Conservation (phyloP, 2,329 filamentous ascomycete genomes). For the Dactylellina cionopaga region DNA sequence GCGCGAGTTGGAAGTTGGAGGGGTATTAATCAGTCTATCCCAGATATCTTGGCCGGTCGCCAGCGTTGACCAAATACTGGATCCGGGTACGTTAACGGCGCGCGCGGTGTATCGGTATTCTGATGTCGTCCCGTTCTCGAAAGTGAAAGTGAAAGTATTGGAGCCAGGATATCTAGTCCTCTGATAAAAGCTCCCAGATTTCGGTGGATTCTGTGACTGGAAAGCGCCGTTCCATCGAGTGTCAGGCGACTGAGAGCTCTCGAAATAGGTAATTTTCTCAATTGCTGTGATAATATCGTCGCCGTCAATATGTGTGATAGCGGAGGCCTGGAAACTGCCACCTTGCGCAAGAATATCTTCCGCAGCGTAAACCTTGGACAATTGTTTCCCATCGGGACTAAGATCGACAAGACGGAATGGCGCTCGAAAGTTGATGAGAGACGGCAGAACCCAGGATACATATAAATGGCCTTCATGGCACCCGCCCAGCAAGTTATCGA, state of each 20-base stretch:
- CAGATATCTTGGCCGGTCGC: constrained; percentile 20
- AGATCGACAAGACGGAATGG: constrained; percentile 35
- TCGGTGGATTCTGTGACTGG: constrained; percentile 45
- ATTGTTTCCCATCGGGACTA: constrained; percentile 32
- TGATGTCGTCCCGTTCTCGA: constrained; percentile 36
- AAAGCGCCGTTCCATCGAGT: constrained; percentile 41
- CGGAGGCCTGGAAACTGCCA: constrained; percentile 1
- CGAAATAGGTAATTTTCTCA: constrained; percentile 35
- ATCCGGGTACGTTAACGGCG: constrained; percentile 6
- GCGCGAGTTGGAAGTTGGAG: not conserved
- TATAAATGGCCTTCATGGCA: constrained; percentile 47
- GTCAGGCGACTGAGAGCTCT: constrained; percentile 42
- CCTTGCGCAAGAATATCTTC: not conserved
- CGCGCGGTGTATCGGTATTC: constrained; percentile 27
- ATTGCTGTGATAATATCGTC: constrained; percentile 31
- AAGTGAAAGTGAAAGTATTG: constrained; percentile 44
- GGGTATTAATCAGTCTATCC: constrained; percentile 35
- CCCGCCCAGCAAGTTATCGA: constrained; percentile 21
- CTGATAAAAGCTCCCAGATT: constrained; percentile 11
- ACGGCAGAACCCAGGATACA: constrained; percentile 38
- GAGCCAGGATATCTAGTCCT: constrained; percentile 35
- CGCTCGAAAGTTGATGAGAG: constrained; percentile 40
- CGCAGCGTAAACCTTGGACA: constrained; percentile 22
- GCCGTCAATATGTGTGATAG: constrained; percentile 47
- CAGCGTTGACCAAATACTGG: constrained; percentile 18